Evolutionary conservation across 1,139 yeast species (phyloP), one percentile per base, ranked within the genome.

Genomic region (Zygotorulaspora mrakii): DNA sequence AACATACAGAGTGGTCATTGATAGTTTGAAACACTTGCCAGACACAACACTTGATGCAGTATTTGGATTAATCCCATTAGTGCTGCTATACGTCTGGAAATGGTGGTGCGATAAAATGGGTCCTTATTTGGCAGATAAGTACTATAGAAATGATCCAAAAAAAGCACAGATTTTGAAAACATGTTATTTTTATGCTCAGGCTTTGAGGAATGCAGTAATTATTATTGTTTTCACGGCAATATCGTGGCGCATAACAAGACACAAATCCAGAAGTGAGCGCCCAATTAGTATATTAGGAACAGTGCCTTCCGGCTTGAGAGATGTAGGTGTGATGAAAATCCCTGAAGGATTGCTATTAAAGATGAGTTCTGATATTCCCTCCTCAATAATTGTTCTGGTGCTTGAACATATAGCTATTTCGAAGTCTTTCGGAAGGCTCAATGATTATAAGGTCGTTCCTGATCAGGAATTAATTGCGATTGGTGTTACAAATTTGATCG

Each of bases 381-480:
- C 88, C 28, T 82, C 95, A 8, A 75, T 81, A 17, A 82, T 89
- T 50, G 79, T 88, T 43, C 72, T 89, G 52, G 74, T 89, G 46
- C 72, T 88, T 52, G 96, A 88, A 65, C 97, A 88, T 63, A 88
- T 89, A 61, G 89, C 96, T 42, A 88, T 88, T 54, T 74, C 96
- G 40, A 88, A 88, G 64, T 85, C 96, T 4, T 88, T 88, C 60
- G 97, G 96, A 46, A 76, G 96, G 66, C 70, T 88, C 52, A 87
- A 89, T 59, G 95, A 86, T 62, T 88, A 88, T 66, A 86, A 84
- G 57, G 82, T 88, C 57, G 74, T 79, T 46, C 96, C 97, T 34
- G 89, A 88, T 67, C 97, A 88, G 69, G 97, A 89, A 63, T 75
- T 88, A 47, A 77, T 89, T 59, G 96, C 97, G 25, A 89, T 88